Percentiles rank a stretch among this genome's conserved stretches.
These are phyloP conservation scores for Ganoderma sinense DNA, from an alignment of 1,284 basidiomycete species.

Conservation along the genomic window DNA sequence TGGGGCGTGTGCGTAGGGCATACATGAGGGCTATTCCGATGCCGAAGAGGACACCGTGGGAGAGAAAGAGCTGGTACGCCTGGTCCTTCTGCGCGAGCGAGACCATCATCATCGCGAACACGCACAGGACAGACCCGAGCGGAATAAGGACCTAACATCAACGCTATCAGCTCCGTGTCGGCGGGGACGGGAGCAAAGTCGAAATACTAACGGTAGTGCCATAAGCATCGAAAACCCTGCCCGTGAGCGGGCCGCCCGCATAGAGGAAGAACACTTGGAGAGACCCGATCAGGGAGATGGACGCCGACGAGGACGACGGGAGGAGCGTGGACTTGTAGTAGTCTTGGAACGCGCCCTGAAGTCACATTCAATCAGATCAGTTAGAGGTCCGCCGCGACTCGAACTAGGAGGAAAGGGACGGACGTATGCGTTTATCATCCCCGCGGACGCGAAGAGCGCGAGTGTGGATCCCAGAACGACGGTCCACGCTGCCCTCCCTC, in stretches of 20 bases:
- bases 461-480: constrained; percentile 27
- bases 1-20: too few relatives aligned
- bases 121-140: constrained; percentile 40
- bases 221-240: constrained; percentile 48
- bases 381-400: too few relatives aligned
- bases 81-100: constrained; percentile 41
- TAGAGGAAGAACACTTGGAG: constrained; percentile 52
- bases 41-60: constrained; percentile 44
- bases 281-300: constrained; percentile 53
- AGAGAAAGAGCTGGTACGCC: constrained; percentile 47
- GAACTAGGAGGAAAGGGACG: neutral
- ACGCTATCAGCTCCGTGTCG: too few relatives aligned
- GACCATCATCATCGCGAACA: constrained; percentile 44
- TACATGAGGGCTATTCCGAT: constrained; percentile 44
- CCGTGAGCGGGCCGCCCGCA: constrained; percentile 40
- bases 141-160: constrained; percentile 43
- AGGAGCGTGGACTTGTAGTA: constrained; percentile 28
- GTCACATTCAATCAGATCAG: neutral
- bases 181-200: too few relatives aligned
- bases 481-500: constrained; percentile 24
- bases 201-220: too few relatives aligned
- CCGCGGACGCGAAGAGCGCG: constrained; percentile 27
- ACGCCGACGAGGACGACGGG: constrained; percentile 24
- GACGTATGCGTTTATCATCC: constrained; percentile 29
- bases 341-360: constrained; percentile 28